Percentiles rank a stretch among this genome's conserved stretches.
Evolutionary conservation across 2,329 filamentous ascomycete species (phyloP).

Genomic region (Beauveria brongniartii): DNA sequence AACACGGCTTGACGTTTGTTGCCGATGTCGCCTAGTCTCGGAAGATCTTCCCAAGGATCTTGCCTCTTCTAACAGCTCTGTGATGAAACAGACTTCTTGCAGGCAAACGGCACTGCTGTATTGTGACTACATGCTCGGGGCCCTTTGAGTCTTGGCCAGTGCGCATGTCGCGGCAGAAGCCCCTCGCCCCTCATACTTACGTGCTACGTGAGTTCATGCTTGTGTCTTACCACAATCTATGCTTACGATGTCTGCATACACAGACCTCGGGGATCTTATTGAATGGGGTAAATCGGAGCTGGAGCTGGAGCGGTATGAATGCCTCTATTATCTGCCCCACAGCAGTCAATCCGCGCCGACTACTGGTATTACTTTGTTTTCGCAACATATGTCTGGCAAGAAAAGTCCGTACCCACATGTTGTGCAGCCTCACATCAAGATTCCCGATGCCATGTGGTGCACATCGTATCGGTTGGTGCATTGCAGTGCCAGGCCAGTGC

Average conservation of each 20-base stretch:
- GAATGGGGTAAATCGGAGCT: too few species aligned
- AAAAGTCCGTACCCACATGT: too few species aligned
- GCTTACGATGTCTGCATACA: neutral
- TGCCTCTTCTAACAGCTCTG: neutral
- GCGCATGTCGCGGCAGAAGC: neutral
- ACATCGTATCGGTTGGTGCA: neutral
- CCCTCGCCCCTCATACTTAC: neutral
- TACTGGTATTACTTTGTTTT: too few species aligned
- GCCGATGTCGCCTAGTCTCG: neutral
- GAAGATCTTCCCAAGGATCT: neutral
- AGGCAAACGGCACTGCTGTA: neutral
- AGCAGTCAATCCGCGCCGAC: too few species aligned
- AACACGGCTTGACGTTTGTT: neutral
- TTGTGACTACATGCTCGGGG: neutral
- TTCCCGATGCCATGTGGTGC: neutral
- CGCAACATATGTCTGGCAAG: too few species aligned
- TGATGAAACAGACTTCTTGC: neutral
- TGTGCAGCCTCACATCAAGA: too few species aligned
- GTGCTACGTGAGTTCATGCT: neutral
- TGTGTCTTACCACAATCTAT: neutral
- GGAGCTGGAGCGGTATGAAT: too few species aligned
- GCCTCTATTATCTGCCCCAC: too few species aligned
- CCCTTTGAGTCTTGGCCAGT: neutral
- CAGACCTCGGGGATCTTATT: too few species aligned
- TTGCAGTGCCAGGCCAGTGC: neutral